A percentile compares a stretch with the other conserved stretches of the same genome.
These are phyloP conservation scores for Linum usitatissimum DNA, from an alignment of 345 rosid genomes.

Conservation along the genomic window DNA sequence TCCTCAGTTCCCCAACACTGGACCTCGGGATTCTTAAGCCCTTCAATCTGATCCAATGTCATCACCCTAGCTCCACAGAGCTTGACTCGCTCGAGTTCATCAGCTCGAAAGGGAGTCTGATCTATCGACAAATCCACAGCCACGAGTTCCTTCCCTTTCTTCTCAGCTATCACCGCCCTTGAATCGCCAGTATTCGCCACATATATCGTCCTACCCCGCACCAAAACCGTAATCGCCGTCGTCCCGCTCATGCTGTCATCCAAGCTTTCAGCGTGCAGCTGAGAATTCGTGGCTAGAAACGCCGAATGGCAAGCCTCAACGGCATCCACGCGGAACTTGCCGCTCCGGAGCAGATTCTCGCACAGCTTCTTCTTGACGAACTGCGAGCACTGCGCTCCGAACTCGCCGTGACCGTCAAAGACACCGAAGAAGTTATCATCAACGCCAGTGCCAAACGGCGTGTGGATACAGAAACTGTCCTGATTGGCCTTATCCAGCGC, in stretches of 20 bases:
- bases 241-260: constrained; percentile 99
- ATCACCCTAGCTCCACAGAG: constrained; percentile 89
- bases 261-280: constrained; percentile 57
- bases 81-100: constrained; percentile 83
- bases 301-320: constrained; percentile 69
- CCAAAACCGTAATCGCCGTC: constrained; percentile 79
- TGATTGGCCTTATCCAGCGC: constrained; percentile 94
- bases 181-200: constrained; percentile 93
- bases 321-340: constrained; percentile 50
- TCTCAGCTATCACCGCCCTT: constrained; percentile 81
- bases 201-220: constrained; percentile 65
- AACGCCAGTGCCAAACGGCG: constrained; percentile 61
- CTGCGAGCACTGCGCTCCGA: constrained; percentile 87
- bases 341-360: constrained; percentile 70
- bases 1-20: constrained; percentile 98
- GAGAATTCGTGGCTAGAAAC: constrained; percentile 53
- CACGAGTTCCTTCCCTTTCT: constrained; percentile 55
- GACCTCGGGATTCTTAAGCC: constrained; percentile 84
- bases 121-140: constrained; percentile 87
- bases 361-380: constrained; percentile 66
- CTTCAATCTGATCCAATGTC: constrained; percentile 96
- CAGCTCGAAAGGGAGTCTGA: constrained; percentile 81
- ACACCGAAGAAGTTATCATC: constrained; percentile 86
- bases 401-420: constrained; percentile 97
- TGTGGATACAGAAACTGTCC: constrained; percentile 90